A percentile compares a stretch with the other conserved stretches of the same genome.
Conservation (phyloP, 106 monocot species). For the Iris macrosiphon region DNA sequence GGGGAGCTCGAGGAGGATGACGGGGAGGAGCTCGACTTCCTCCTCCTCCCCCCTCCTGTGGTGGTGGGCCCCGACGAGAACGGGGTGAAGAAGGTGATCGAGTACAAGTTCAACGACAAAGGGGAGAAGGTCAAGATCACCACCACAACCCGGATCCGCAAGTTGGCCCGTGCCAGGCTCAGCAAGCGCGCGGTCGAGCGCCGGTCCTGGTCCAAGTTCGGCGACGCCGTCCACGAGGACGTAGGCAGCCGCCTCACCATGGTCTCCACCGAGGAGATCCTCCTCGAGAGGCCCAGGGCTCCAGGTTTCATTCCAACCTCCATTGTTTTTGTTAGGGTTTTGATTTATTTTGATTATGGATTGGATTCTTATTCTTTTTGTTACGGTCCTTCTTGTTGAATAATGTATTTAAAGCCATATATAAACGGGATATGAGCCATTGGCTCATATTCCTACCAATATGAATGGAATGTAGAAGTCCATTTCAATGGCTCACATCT, state of each 20-base stretch:
- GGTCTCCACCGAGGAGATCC: conserved; percentile 91
- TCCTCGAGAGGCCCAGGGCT: conserved; percentile 68
- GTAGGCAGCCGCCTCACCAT: conserved; percentile 67
- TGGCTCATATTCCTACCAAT: background rate
- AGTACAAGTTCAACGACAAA: conserved; percentile 73
- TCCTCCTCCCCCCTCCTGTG: conserved; percentile 68
- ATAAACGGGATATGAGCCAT: background rate
- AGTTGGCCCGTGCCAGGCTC: conserved; percentile 72
- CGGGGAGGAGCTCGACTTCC: conserved; percentile 44
- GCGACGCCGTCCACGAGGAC: conserved; percentile 67
- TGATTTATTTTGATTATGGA: background rate
- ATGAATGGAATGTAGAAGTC: too few relatives aligned
- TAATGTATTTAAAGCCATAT: background rate
- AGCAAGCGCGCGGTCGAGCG: conserved; percentile 82
- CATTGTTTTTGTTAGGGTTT: background rate
- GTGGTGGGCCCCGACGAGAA: conserved; percentile 78
- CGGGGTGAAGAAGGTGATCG: conserved; percentile 62
- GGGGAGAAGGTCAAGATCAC: conserved; percentile 81
- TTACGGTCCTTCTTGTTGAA: background rate
- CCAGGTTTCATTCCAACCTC: conserved; percentile 43
- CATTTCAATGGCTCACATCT: too few relatives aligned
- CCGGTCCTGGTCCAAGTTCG: conserved; percentile 79
- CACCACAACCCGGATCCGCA: conserved; percentile 55
- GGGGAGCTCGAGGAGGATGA: conserved; percentile 88
- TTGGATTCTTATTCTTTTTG: background rate